Evolutionary conservation across 768 basidiomycete species (phyloP), one percentile per base, ranked within the genome.

Genomic region (Macrolepiota albuminosa): DNA sequence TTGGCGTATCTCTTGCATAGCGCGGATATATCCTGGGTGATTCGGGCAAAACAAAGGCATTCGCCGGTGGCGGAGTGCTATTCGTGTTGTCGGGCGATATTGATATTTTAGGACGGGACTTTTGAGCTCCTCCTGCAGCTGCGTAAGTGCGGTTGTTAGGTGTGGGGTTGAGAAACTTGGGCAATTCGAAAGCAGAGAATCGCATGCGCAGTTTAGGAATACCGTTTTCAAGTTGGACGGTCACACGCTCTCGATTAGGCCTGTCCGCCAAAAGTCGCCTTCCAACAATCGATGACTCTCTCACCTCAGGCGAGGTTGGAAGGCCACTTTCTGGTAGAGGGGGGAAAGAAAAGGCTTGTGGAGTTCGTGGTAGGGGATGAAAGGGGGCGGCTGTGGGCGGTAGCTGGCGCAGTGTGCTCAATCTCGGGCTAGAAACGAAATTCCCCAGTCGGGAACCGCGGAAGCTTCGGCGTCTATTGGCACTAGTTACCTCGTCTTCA

Each of bases 121-220:
- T 50, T 46, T 40, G 6, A n/a, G 24, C n/a, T 36, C 21, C 40
- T 56, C 64, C 69, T 64, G 50, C 24, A 24, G 21, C 13, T 26
- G 50, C 50, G 59, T 49, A 18, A 63, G 61, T n/a, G 71, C 68
- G 14, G 68, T 40, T 48, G 21, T 59, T 67, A 16, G 76, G 64
- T 4, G 67, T 45, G 16, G 75, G 75, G 31, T 63, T 71, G 18
- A 81, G 82, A 21, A 81, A 74, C 33, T 62, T 72, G 24, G 84
- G 81, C 29, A 82, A 61, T 49, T 79, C 78, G 40, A 83, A 66
- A 9, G 61, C 62, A 0, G 86, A 86, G 64, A 86, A 82, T 13
- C 85, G 83, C 67, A 87, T 76, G 39, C 80, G 73, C 24, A 87
- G 72, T 36, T 70, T 76, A 33, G 86, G 85, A 1, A 82, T 75